These are phyloP conservation scores for Tulasnella sp. DNA, from an alignment of 768 basidiomycete genomes.

Conservation along the genomic window DNA sequence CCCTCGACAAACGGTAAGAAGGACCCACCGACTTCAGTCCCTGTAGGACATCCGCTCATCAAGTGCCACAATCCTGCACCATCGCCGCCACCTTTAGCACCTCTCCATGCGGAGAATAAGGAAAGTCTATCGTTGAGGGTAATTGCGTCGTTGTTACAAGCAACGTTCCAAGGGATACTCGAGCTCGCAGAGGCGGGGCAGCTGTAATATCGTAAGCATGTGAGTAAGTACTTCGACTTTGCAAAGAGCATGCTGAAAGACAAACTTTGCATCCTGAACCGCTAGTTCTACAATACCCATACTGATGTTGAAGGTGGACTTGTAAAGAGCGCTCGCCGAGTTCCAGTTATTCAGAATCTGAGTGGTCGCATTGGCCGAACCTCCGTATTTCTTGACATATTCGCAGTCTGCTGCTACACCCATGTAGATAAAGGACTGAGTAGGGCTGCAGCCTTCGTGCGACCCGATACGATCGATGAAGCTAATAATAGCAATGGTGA, in stretches of 20 bases:
- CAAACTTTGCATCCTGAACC: constrained; percentile 56
- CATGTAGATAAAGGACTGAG: constrained; percentile 73
- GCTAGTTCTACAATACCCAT: constrained; percentile 77
- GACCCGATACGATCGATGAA: constrained; percentile 67
- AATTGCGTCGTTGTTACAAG: constrained; percentile 47
- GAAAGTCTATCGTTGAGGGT: constrained; percentile 69
- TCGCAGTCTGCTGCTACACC: constrained; percentile 86
- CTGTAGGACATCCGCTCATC: constrained; percentile 77
- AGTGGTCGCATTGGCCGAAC: constrained; percentile 59
- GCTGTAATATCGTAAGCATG: constrained; percentile 34
- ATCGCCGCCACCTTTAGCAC: constrained; percentile 58
- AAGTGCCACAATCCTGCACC: constrained; percentile 82
- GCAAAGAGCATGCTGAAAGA: constrained; percentile 8
- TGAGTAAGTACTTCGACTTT: neutral
- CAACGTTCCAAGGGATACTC: constrained; percentile 67
- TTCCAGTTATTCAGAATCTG: constrained; percentile 80
- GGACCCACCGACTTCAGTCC: constrained; percentile 41
- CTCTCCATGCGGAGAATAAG: constrained; percentile 78
- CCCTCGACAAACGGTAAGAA: neutral
- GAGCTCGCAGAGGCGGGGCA: constrained; percentile 59
- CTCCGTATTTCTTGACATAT: constrained; percentile 63
- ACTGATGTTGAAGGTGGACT: constrained; percentile 77
- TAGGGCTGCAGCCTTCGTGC: constrained; percentile 63
- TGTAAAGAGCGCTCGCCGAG: constrained; percentile 67
- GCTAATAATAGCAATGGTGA: constrained; percentile 39